A percentile compares a stretch with the other conserved stretches of the same genome.
These are phyloP conservation scores for Cryptococcus floricola DNA, from an alignment of 1,284 basidiomycete genomes.

Conservation along the genomic window DNA sequence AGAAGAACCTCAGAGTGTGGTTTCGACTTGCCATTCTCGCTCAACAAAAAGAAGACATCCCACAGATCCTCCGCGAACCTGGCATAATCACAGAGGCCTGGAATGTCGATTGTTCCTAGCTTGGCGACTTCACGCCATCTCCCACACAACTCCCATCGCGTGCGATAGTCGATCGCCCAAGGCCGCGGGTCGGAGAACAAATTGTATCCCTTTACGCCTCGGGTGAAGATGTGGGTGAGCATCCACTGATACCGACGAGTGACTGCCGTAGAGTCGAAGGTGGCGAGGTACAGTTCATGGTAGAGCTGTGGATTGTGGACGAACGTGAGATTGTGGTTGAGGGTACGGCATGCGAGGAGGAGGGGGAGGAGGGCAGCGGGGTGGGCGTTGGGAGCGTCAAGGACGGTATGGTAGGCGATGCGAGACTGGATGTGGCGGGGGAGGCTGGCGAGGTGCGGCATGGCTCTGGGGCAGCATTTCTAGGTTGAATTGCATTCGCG, in stretches of 20 bases:
- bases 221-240: slow-evolving; percentile 23
- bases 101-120: slow-evolving; percentile 26
- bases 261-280: slow-evolving; percentile 46
- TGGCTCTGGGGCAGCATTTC: too few species aligned
- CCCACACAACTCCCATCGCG: slow-evolving; percentile 36
- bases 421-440: slow-evolving; percentile 26
- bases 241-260: slow-evolving; percentile 40
- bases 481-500: too few species aligned
- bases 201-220: slow-evolving; percentile 23
- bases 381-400: slow-evolving; percentile 16
- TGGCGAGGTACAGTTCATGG: slow-evolving; percentile 44
- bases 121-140: slow-evolving; percentile 40
- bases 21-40: slow-evolving; percentile 49
- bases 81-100: slow-evolving; percentile 22
- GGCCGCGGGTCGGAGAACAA: slow-evolving; percentile 35
- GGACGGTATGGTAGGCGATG: slow-evolving; percentile 33
- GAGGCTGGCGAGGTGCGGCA: slow-evolving; percentile 1
- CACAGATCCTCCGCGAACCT: slow-evolving; percentile 43
- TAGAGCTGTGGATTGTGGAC: slow-evolving; percentile 49
- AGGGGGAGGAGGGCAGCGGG: slow-evolving; percentile 36
- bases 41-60: slow-evolving; percentile 50
- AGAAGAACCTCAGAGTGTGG: too few species aligned
- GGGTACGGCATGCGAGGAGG: slow-evolving; percentile 27
- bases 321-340: slow-evolving; percentile 42
- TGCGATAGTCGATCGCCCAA: slow-evolving; percentile 44